These are phyloP conservation scores for Erodium moschatum DNA, from an alignment of 441 rosid species.

Conservation along the genomic window DNA sequence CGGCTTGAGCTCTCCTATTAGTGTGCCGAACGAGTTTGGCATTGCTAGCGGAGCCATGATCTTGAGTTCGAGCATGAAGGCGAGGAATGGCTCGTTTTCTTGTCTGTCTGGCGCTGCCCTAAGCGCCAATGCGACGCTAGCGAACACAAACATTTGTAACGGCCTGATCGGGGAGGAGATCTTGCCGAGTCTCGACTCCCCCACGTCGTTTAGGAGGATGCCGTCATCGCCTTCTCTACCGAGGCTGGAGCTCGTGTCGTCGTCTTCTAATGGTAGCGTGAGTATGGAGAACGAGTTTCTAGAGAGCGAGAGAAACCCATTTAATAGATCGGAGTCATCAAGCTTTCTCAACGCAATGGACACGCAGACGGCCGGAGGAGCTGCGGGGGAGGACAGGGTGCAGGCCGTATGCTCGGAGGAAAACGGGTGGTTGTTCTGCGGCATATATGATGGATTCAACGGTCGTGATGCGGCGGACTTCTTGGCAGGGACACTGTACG, in stretches of 20 bases:
- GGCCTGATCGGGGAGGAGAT: conserved; percentile 80
- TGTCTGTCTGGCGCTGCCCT: conserved; percentile 87
- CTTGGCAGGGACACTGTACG: conserved; percentile 83
- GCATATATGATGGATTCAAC: conserved; percentile 82
- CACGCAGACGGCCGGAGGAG: conserved; percentile 92
- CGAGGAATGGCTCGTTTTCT: conserved; percentile 56
- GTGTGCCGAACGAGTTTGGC: conserved; percentile 30
- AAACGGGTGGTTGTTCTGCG: conserved; percentile 82
- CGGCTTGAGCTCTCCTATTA: conserved; percentile 18
- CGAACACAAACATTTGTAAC: conserved; percentile 82
- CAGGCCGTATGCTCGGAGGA: conserved; percentile 97
- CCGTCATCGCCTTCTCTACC: conserved; percentile 65
- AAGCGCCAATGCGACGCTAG: conserved; percentile 89
- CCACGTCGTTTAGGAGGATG: conserved; percentile 66
- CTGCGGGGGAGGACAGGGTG: conserved; percentile 96
- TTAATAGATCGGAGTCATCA: conserved; percentile 16
- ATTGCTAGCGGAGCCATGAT: conserved; percentile 13
- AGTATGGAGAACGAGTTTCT: conserved; percentile 31
- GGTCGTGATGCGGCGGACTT: conserved; percentile 98
- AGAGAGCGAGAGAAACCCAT: background rate
- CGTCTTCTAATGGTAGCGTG: conserved; percentile 66
- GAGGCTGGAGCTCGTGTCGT: conserved; percentile 69
- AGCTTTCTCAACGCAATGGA: conserved; percentile 63
- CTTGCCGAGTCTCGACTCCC: conserved; percentile 77
- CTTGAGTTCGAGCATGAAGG: conserved; percentile 34